Evolutionary conservation across 164 flowering plant species (phyloP).

Genomic region (Aristolochia contorta): DNA sequence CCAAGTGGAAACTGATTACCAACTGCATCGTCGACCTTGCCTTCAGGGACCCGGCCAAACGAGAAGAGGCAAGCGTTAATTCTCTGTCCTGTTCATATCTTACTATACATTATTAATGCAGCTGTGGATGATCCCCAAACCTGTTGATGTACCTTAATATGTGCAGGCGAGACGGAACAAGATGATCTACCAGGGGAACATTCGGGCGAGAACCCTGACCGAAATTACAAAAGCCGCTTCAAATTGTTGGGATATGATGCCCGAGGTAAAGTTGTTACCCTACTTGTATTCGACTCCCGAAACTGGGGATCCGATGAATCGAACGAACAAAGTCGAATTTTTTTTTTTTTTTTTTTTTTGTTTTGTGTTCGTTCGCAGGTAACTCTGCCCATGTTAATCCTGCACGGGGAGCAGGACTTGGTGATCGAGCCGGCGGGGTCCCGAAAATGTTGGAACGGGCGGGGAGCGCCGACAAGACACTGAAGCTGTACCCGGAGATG

Average conservation of each 20-base stretch:
- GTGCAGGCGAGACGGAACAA: not conserved
- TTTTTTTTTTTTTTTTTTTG: too few species aligned
- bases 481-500: not conserved
- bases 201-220: not conserved
- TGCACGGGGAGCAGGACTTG: not conserved
- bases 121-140: too few species aligned
- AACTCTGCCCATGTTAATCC: not conserved
- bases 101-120: too few species aligned
- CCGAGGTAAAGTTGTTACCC: not conserved
- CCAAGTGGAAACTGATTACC: not conserved
- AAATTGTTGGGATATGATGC: not conserved
- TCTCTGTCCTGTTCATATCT: too few species aligned
- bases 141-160: not conserved
- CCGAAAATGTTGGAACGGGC: not conserved
- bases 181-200: not conserved
- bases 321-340: too few species aligned
- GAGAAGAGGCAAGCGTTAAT: slow-evolving; percentile 1
- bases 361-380: not conserved
- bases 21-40: not conserved
- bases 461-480: not conserved
- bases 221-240: not conserved
- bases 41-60: not conserved
- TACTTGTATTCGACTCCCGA: not conserved
- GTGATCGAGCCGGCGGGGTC: not conserved
- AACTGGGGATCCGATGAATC: too few species aligned